Base-by-base conservation (phyloP, 108 stramenopile species). In the Pseudonitzschia delicatissima region DNA sequence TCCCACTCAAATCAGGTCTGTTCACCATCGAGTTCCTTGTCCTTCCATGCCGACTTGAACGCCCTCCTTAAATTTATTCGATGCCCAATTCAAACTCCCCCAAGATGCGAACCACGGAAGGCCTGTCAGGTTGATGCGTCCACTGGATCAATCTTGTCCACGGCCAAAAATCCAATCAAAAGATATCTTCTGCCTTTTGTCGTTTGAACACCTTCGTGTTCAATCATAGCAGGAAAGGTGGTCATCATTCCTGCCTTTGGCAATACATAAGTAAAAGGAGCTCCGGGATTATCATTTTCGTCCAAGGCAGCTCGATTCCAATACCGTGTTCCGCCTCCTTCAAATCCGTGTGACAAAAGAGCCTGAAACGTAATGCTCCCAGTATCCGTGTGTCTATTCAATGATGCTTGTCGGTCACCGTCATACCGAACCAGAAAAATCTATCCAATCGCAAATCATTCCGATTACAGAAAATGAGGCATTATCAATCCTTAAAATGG, bases 321-420 rank as follows among this genome's bases (percentile, higher is more conserved):
- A 51, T 79, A 84, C 4, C 82, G 68, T 8, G 88, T 86, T 1
- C 88, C 88, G 5, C 88, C 88, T 5, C 83, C 85, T 40, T 79
- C 75, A 50, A 90, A 90, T 34, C 78, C 83, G 53, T 84, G 83
- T 74, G 77, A 76, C 44, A 90, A 52, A 33, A 90, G 62, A 15
- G 85, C 64, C 64, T 82, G 85, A 33, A 90, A 82, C 32, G 71
- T 74, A 45, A 90, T 67, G 49, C 79, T 68, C 0, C 67, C 70
- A 52, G 45, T 50, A 68, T 90, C 85, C 0, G 85, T 86, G 53
- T 90, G 85, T 3, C 31, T 59, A 12, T 49, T 39, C 49, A 86
- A 57, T 13, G 55, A 33, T 0, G 69, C 45, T 45, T 79, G 80
- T 27, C 79, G 76, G 5, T 72, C 57, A 3, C 40, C 82, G 63